Evolutionary conservation across 2,329 filamentous ascomycete species (phyloP).

Genomic region (Colletotrichum echinochloae): DNA sequence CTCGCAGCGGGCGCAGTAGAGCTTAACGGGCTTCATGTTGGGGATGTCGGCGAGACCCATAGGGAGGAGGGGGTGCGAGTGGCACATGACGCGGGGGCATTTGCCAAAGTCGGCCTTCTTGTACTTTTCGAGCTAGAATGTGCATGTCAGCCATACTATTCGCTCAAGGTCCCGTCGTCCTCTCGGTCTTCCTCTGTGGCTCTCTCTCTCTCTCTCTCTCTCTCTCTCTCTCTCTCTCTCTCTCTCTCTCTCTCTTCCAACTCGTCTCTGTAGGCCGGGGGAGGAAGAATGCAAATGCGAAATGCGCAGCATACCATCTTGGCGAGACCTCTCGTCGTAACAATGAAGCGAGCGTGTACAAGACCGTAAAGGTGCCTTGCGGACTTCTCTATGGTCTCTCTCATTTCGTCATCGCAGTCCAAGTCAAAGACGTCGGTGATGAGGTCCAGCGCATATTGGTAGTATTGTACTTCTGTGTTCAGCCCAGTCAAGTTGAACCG

Average conservation of each 20-base stretch:
- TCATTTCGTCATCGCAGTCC: constrained; percentile 98
- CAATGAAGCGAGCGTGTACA: constrained; percentile 96
- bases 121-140: constrained; percentile 90
- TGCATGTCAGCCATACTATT: background rate
- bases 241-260: background rate
- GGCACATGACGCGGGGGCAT: constrained; percentile 95
- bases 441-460: constrained; percentile 97
- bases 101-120: constrained; percentile 99
- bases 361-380: constrained; percentile 95
- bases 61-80: constrained; percentile 90
- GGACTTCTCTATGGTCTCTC: constrained; percentile 97
- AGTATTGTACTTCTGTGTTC: constrained; percentile 98
- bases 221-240: background rate
- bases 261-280: background rate
- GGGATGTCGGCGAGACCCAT: constrained; percentile 94
- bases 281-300: constrained; percentile 14
- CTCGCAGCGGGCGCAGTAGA: constrained; percentile 97
- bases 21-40: constrained; percentile 90
- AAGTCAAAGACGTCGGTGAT: constrained; percentile 99
- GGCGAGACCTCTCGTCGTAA: constrained; percentile 90
- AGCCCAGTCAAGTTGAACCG: constrained; percentile 97
- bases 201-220: no score
- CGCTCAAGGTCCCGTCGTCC: background rate
- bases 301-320: constrained; percentile 82
- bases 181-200: no score